phyloP scores from a whole-genome alignment of 306 rosid genomes.

The Ormosia emarginata region DNA sequence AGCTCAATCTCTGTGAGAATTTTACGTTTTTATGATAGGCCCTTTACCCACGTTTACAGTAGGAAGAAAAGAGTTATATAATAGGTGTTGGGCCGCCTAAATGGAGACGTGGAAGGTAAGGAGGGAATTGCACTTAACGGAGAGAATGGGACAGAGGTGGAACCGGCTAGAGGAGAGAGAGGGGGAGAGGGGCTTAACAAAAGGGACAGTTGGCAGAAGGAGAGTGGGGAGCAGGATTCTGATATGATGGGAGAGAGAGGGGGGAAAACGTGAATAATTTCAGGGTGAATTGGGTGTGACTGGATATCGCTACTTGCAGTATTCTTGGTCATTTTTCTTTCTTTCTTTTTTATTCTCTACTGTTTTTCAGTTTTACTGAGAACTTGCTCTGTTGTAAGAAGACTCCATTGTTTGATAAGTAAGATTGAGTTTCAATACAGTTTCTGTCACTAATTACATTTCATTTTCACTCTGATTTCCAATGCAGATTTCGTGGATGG shows the following conservation, averaged over 20 bases:
- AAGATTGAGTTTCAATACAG: neutral
- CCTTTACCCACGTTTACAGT: neutral
- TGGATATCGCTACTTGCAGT: neutral
- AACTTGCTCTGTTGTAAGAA: neutral
- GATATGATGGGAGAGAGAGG: neutral
- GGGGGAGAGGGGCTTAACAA: neutral
- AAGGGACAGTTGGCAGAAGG: neutral
- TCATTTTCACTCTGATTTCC: neutral
- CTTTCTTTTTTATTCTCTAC: neutral
- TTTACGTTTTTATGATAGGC: neutral
- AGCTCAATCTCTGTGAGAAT: slow-evolving; percentile 3
- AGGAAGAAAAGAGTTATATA: neutral
- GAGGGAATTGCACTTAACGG: neutral
- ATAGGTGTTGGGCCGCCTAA: neutral
- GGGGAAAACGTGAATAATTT: neutral
- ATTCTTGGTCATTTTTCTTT: neutral
- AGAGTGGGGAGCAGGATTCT: neutral
- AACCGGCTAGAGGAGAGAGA: neutral
- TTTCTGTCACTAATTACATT: neutral
- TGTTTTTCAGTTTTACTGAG: neutral
- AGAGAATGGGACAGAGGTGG: neutral
- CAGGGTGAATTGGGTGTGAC: neutral
- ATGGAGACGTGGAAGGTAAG: neutral
- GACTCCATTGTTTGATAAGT: neutral
- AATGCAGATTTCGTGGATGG: slow-evolving; percentile 98